Percentiles rank a stretch among this genome's conserved stretches.
These are phyloP conservation scores for Coemansia sp. DNA, from an alignment of 192 early-diverging fungal species.

Conservation along the genomic window DNA sequence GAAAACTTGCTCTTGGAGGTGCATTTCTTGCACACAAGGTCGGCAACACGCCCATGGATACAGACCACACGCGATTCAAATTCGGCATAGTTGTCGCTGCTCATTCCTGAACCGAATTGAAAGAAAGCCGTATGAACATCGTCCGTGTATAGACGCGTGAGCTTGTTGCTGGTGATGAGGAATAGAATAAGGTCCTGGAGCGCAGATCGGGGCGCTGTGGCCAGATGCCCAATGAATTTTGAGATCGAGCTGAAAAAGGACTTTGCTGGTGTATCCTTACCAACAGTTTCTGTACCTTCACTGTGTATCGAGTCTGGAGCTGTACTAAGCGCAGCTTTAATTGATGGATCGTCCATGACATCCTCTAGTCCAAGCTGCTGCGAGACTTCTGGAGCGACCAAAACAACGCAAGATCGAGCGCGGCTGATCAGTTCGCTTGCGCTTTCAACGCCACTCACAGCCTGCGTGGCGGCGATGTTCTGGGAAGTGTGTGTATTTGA, in stretches of 20 bases:
- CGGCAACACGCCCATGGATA: conserved; percentile 22
- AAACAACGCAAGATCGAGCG: conserved; percentile 31
- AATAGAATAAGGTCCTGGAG: conserved; percentile 14
- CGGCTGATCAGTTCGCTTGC: conserved; percentile 5
- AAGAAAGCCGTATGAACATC: conserved; percentile 21
- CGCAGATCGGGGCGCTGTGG: conserved; percentile 7
- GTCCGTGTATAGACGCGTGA: conserved; percentile 32
- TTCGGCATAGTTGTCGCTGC: conserved; percentile 6
- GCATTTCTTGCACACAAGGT: conserved; percentile 33
- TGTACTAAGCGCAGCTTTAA: conserved; percentile 1
- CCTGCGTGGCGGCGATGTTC: background rate
- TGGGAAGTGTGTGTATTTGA: background rate
- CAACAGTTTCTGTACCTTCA: background rate
- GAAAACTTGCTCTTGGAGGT: conserved; percentile 33
- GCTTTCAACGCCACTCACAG: background rate
- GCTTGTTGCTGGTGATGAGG: conserved; percentile 8
- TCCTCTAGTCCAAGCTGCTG: conserved; percentile 6
- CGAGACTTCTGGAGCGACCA: conserved; percentile 21
- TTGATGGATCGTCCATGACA: conserved; percentile 7
- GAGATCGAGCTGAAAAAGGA: conserved; percentile 21
- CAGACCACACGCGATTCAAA: conserved; percentile 25
- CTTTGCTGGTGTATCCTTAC: background rate
- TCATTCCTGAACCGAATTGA: conserved; percentile 1
- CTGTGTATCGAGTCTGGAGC: background rate
- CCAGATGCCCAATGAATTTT: conserved; percentile 22